Evolutionary conservation across 208 protist species (phyloP), one percentile per base, ranked within the genome.

Genomic region (Crithidia acanthocephali): DNA sequence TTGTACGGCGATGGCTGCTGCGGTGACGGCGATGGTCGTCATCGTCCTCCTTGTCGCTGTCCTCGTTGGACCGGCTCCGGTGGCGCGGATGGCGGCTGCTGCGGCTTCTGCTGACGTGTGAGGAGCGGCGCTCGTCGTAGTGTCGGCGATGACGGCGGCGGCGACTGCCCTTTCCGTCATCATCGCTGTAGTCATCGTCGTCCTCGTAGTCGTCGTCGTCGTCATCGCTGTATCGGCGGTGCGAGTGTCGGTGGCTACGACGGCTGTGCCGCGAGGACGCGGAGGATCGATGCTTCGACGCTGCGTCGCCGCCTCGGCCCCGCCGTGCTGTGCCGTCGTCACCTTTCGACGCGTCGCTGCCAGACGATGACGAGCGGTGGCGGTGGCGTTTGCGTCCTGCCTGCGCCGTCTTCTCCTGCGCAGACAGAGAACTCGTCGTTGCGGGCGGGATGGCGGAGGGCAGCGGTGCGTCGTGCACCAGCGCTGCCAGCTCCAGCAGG

Each of bases 381-480:
- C 59, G 42, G 22, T 42, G 59, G 1, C 59, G 59, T 27, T 64
- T 64, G 2, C 28, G 59, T n/a, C 44, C 44, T 28, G 22, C 48
- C 22, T 53, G 48, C 23, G 22, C 23, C 5, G 4, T 50, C 44
- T 50, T 22, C 44, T 50, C 44, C 6, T 50, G 8, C 35, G 5
- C 35, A 40, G 35, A 5, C 5, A 11, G 5, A 40, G 35, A 40
- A 40, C 8, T 11, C 5, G 35, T 40, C 35, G 35, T 40, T 40
- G 35, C 35, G 11, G 5, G 5, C 11, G 35, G 5, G 8, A 11
- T 40, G 35, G 40, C 25, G 9, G 27, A 2, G 13, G 72, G 72
- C 28, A 78, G 40, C 37, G 57, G 10, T 11, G 59, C 48, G 13
- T 50, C 59, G 50, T 68, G 66, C 57, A 78, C 72, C 18, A 78